Conservation (phyloP, 805 yeast species). For the Diddensiella santjacobensis region DNA sequence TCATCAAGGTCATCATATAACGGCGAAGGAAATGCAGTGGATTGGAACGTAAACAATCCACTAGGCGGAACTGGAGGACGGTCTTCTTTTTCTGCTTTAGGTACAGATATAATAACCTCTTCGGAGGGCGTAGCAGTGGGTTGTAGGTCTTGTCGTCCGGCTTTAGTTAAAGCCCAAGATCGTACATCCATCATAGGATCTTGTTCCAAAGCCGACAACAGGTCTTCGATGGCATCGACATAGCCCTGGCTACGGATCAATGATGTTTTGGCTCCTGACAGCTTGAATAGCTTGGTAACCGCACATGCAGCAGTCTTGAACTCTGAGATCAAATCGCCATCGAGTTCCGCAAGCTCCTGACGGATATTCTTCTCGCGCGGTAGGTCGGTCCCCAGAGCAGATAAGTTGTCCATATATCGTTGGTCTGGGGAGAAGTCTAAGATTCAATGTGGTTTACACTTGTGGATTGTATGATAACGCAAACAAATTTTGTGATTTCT, state of each 20-base stretch:
- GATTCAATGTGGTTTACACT: no score
- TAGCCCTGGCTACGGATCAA: constrained; percentile 24
- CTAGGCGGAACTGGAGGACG: constrained; percentile 8
- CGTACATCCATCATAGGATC: constrained; percentile 20
- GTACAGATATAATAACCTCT: background rate
- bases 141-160: background rate
- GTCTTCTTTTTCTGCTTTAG: background rate
- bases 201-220: constrained; percentile 19
- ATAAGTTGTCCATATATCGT: constrained; percentile 22
- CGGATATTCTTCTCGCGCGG: constrained; percentile 17
- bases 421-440: no score
- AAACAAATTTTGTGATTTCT: no score
- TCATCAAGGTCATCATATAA: background rate
- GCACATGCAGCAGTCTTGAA: constrained; percentile 29
- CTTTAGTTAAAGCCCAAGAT: constrained; percentile 21
- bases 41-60: constrained; percentile 8
- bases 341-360: constrained; percentile 22
- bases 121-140: background rate
- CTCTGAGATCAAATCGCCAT: constrained; percentile 21
- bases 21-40: background rate
- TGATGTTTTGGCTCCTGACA: constrained; percentile 21
- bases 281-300: constrained; percentile 29
- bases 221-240: constrained; percentile 24
- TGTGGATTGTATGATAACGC: no score
- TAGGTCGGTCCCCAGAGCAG: constrained; percentile 22